Base-by-base conservation (phyloP, 2,329 filamentous ascomycete genomes). In the Exophiala aquamarina region DNA sequence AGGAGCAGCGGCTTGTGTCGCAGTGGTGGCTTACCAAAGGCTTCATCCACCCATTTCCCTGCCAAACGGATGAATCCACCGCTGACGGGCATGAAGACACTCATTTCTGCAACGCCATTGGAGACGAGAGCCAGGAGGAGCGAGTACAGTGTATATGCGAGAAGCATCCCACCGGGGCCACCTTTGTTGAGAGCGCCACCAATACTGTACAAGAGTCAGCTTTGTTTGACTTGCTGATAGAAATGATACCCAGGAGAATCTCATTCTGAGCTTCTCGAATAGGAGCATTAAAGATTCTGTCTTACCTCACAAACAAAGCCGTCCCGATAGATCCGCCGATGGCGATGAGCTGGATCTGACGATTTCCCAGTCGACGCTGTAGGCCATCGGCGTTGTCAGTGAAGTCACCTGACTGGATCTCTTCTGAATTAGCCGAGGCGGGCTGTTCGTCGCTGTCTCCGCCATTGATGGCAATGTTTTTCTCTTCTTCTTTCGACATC, bases 11-110 rank as follows among this genome's bases (percentile, higher is more conserved):
- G 23, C 23, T 26, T 6, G 11, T 26, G 6, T 6, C 11, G 23
- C 11, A 11, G 6, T 26, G 23, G 11, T 26, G 6, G 6, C 23
- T 6, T 26, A 1, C 70, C 69, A 19, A 72, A 61, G 2, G 71
- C 70, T 33, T 68, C 66, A 45, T 75, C 71, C 1, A 73, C 71
- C 69, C 69, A 74, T 54, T 68, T 63, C 14, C 68, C 63, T 9
- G 66, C 69, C 36, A 71, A 58, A 11, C 66, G 66, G 37, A 73
- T 65, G 42, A 72, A 72, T 0, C 63, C 66, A 21, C 66, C 65
- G 15, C 63, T 64, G 4, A 74, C 65, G 11, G 71, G 71, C 57
- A 66, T 62, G 23, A 64, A 69, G 4, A 64, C 69, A 10, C 63
- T 63, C 70, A 75, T 73, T 51, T 75, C 72, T 17, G 70, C 72